Percentiles rank a stretch among this genome's conserved stretches.
Evolutionary conservation across 2,329 filamentous ascomycete species (phyloP).

Genomic region (Scytalidium sp.): DNA sequence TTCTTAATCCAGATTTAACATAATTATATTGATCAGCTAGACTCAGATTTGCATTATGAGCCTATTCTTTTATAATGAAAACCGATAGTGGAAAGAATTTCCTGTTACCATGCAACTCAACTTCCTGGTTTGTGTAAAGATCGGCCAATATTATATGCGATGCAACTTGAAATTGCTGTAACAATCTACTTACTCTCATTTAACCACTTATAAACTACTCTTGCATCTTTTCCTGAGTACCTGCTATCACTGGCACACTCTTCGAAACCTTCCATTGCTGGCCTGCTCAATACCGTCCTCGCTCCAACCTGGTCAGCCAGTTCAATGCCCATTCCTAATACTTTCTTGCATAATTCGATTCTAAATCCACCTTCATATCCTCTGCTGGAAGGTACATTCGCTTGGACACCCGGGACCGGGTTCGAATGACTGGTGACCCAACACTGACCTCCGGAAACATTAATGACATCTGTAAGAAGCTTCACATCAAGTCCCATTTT

Average conservation of each 20-base stretch:
- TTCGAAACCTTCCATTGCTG: constrained; percentile 8
- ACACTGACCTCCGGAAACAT: constrained; percentile 38
- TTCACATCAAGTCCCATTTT: constrained; percentile 51
- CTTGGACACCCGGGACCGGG: constrained; percentile 31
- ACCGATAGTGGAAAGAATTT: too few species aligned
- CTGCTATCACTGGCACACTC: constrained; percentile 10
- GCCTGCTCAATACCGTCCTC: constrained; percentile 9
- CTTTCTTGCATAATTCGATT: constrained; percentile 57
- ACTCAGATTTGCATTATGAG: too few species aligned
- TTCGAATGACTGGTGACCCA: constrained; percentile 30
- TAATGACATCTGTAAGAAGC: constrained; percentile 48
- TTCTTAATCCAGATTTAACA: too few species aligned
- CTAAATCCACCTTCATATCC: constrained; percentile 49
- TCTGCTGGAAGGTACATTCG: constrained; percentile 26
- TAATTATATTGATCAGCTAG: too few species aligned
- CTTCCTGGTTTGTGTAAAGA: too few species aligned
- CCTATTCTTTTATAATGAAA: too few species aligned
- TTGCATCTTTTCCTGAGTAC: constrained; percentile 13
- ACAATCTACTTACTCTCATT: constrained; percentile 9
- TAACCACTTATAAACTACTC: constrained; percentile 15
- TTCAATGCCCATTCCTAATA: constrained; percentile 52
- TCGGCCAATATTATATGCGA: too few species aligned
- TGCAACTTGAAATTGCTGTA: constrained; percentile 1
- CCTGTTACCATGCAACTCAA: too few species aligned
- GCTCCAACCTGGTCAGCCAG: constrained; percentile 44